Evolutionary conservation across 2,329 filamentous ascomycete genomes (phyloP).

Genomic region (Amylocarpus encephaloides): DNA sequence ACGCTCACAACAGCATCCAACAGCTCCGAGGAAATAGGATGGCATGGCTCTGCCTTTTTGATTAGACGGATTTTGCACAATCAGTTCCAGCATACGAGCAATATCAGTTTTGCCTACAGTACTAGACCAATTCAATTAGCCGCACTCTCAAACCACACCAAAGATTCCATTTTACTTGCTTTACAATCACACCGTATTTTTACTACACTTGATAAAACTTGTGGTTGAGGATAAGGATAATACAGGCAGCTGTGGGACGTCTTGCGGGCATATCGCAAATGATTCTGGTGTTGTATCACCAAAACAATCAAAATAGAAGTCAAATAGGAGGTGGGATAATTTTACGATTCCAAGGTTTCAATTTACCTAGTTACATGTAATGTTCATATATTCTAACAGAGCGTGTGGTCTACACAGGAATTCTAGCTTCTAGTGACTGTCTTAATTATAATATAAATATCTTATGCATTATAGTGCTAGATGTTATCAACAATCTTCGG

Average conservation of each 20-base stretch:
- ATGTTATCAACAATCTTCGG: constrained; percentile 10
- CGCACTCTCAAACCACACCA: no score
- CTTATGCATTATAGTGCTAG: neutral
- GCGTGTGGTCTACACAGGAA: constrained; percentile 10
- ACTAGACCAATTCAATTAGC: neutral
- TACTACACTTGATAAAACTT: no score
- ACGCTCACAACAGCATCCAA: constrained; percentile 45
- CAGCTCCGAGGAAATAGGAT: constrained; percentile 46
- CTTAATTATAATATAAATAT: no score
- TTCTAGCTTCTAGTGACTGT: constrained; percentile 17
- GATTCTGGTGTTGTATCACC: no score
- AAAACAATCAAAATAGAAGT: no score
- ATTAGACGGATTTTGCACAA: constrained; percentile 29
- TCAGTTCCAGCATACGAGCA: neutral
- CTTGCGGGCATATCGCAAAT: no score
- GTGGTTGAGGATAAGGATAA: no score
- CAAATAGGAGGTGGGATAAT: no score
- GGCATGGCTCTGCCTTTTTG: constrained; percentile 47
- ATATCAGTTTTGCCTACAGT: neutral
- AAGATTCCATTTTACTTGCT: no score
- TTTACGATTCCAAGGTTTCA: no score
- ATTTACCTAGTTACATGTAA: neutral
- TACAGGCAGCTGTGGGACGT: no score
- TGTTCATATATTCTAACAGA: neutral
- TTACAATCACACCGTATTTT: no score